Evolutionary conservation across 129 eudicot species (phyloP).

Genomic region (Centaurea solstitialis): DNA sequence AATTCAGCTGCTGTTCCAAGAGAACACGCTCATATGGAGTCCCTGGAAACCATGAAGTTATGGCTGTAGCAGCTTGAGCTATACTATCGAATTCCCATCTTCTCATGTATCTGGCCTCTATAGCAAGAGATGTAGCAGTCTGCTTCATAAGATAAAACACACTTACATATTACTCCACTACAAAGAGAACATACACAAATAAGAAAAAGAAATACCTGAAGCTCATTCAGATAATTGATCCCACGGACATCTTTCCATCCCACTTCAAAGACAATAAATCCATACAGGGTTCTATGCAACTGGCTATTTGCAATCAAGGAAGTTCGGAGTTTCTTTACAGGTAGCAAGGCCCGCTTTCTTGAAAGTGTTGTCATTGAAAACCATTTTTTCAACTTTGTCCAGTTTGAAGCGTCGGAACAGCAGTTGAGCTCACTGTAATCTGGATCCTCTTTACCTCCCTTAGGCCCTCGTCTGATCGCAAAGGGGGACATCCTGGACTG

Average conservation of each 20-base stretch:
- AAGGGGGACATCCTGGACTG: constrained; percentile 99
- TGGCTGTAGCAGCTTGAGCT: constrained; percentile 65
- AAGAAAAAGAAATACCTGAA: constrained; percentile 56
- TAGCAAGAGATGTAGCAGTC: constrained; percentile 92
- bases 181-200: neutral
- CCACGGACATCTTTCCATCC: constrained; percentile 89
- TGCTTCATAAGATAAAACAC: constrained; percentile 35
- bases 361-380: constrained; percentile 62
- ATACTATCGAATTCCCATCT: constrained; percentile 99
- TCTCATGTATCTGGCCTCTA: constrained; percentile 78
- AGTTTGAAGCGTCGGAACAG: constrained; percentile 33
- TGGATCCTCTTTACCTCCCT: constrained; percentile 48
- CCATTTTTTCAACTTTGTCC: constrained; percentile 60
- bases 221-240: constrained; percentile 81
- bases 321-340: constrained; percentile 72
- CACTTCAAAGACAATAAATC: constrained; percentile 90
- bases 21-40: constrained; percentile 59
- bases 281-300: constrained; percentile 84
- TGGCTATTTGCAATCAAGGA: constrained; percentile 72
- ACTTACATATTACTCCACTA: neutral
- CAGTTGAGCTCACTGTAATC: constrained; percentile 37
- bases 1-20: constrained; percentile 63
- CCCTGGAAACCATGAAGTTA: constrained; percentile 87
- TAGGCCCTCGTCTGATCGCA: constrained; percentile 73
- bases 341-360: constrained; percentile 74